These are phyloP conservation scores for Primulina eburnea DNA, from an alignment of 257 asterid genomes.

Conservation along the genomic window DNA sequence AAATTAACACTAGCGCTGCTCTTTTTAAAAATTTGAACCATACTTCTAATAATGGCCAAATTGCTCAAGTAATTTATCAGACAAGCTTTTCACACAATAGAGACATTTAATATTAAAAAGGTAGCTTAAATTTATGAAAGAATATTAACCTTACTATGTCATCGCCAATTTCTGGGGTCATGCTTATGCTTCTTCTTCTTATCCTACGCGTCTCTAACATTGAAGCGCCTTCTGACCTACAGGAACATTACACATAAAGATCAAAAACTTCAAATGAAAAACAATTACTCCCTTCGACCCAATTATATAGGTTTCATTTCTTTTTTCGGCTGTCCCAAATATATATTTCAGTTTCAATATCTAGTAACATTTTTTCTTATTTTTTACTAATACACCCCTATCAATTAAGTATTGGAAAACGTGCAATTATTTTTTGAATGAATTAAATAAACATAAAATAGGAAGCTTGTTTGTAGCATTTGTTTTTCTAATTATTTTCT, in stretches of 20 bases:
- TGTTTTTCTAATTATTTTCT: too few relatives aligned
- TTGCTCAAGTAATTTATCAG: neutral
- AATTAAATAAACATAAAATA: too few relatives aligned
- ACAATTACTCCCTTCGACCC: constrained; percentile 2
- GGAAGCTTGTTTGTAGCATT: too few relatives aligned
- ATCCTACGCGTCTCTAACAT: constrained; percentile 71
- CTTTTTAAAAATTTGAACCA: neutral
- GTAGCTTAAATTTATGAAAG: constrained; percentile 22
- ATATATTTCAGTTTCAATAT: too few relatives aligned
- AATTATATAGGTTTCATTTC: neutral
- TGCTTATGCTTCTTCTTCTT: constrained; percentile 94
- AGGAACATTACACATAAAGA: constrained; percentile 21
- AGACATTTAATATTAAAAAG: constrained; percentile 6
- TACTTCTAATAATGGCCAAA: neutral
- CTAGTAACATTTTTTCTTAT: too few relatives aligned
- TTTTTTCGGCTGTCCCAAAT: too few relatives aligned
- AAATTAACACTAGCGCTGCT: too few relatives aligned
- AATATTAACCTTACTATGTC: constrained; percentile 86
- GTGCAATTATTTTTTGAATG: too few relatives aligned
- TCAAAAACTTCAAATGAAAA: constrained; percentile 18
- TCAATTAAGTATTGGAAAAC: too few relatives aligned
- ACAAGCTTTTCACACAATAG: neutral
- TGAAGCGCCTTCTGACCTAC: constrained; percentile 90
- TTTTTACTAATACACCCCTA: too few relatives aligned
- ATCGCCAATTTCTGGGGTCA: constrained; percentile 97